Evolutionary conservation across 371 early-diverging fungal genomes (phyloP).

Genomic region (Circinella umbellata): DNA sequence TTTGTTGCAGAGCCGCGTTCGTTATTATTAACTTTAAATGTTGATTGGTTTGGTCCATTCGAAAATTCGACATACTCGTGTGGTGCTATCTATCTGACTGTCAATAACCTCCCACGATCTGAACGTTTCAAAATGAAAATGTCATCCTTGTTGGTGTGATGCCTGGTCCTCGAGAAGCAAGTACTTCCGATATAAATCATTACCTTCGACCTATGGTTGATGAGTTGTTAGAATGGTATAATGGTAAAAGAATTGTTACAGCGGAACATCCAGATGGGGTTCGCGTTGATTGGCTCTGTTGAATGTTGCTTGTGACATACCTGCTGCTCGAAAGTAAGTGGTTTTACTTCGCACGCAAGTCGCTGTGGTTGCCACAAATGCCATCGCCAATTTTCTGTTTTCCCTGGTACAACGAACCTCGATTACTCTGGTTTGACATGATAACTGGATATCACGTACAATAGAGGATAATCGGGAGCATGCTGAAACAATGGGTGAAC

Average conservation of each 20-base stretch:
- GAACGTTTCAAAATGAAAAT: constrained; percentile 9
- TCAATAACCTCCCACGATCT: neutral
- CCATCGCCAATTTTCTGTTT: neutral
- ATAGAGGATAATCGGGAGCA: neutral
- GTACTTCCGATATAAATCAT: constrained; percentile 7
- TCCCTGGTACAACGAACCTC: neutral
- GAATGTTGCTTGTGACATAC: constrained; percentile 15
- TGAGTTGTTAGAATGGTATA: neutral
- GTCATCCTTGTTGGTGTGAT: constrained; percentile 18
- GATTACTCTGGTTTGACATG: neutral
- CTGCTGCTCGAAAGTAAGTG: constrained; percentile 17
- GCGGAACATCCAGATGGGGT: neutral
- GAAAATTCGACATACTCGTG: constrained; percentile 3
- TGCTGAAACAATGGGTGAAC: neutral
- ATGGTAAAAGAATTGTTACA: neutral
- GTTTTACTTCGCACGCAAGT: constrained; percentile 12
- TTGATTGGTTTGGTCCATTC: constrained; percentile 22
- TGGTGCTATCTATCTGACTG: constrained; percentile 17
- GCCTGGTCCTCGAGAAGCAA: constrained; percentile 14
- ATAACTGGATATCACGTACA: neutral
- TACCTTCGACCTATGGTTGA: constrained; percentile 19
- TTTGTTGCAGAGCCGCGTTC: too few species aligned
- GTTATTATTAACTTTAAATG: neutral
- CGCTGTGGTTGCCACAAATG: constrained; percentile 15
- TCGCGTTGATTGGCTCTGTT: constrained; percentile 15